Percentiles rank a stretch among this genome's conserved stretches.
phyloP scores from a whole-genome alignment of 2,329 filamentous ascomycete genomes.

The Cadophora sp. region DNA sequence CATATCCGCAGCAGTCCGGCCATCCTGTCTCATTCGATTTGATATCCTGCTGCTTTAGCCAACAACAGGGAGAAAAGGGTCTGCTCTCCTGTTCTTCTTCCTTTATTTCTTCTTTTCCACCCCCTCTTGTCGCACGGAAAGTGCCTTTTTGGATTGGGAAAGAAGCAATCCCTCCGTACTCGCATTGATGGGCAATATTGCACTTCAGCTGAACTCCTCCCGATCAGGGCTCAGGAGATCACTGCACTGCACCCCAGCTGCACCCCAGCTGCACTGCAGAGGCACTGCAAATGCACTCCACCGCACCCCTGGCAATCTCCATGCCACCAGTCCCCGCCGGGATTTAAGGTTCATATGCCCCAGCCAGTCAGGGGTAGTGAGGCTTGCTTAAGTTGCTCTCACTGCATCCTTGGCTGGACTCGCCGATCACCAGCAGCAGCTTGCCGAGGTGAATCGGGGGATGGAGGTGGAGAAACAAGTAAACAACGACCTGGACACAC shows the following conservation, averaged over 20 bases:
- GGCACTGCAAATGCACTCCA: no score
- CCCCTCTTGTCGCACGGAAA: no score
- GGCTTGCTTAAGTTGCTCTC: slow-evolving; percentile 7
- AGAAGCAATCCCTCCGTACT: not conserved
- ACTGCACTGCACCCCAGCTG: no score
- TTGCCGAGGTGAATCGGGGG: slow-evolving; percentile 8
- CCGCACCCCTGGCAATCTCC: not conserved
- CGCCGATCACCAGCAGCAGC: not conserved
- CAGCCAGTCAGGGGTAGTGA: slow-evolving; percentile 10
- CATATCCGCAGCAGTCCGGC: slow-evolving; percentile 7
- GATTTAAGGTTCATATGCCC: slow-evolving; percentile 2
- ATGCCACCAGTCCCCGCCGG: not conserved
- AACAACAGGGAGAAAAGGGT: no score
- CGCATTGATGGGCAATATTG: slow-evolving; percentile 6
- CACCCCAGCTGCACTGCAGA: no score
- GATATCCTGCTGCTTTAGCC: not conserved
- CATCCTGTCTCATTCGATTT: not conserved
- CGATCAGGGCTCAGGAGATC: no score
- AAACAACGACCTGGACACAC: not conserved
- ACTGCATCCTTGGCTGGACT: not conserved
- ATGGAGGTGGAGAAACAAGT: not conserved
- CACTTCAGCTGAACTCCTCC: not conserved
- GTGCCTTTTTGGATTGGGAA: no score
- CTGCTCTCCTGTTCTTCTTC: no score
- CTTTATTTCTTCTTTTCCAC: no score